Conservation (phyloP, 441 rosid species). For the Adansonia rubrostipa region DNA sequence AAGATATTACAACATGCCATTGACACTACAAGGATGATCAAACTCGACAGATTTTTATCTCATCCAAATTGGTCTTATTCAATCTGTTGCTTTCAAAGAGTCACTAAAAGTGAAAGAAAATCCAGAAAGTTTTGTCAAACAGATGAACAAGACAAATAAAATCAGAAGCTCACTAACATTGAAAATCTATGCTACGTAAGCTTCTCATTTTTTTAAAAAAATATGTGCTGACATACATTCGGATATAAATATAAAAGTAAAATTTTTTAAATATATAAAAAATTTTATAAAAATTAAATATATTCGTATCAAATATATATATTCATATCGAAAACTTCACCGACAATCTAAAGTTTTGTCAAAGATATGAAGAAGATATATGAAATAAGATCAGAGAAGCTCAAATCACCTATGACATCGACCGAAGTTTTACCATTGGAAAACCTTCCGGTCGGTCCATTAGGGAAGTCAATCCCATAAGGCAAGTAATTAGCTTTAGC, state of each 20-base stretch:
- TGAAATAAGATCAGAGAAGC: not conserved
- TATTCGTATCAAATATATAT: too few relatives aligned
- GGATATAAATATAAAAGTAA: too few relatives aligned
- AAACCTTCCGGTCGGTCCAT: conserved; percentile 62
- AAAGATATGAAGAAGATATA: not conserved
- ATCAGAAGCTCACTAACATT: too few relatives aligned
- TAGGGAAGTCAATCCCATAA: conserved; percentile 61
- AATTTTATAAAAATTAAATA: too few relatives aligned
- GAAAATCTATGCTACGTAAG: too few relatives aligned
- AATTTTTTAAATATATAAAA: too few relatives aligned
- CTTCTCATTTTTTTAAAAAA: too few relatives aligned
- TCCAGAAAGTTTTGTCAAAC: not conserved
- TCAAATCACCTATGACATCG: conserved; percentile 49
- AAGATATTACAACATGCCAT: not conserved
- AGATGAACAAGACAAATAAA: too few relatives aligned
- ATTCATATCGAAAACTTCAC: too few relatives aligned
- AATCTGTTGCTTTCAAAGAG: conserved; percentile 1
- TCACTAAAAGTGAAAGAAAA: too few relatives aligned
- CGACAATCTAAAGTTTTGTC: not conserved
- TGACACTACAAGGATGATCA: too few relatives aligned
- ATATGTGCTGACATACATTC: too few relatives aligned
- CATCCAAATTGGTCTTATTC: not conserved
- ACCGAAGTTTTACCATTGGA: conserved; percentile 63
- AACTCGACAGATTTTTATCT: not conserved
- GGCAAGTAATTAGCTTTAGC: conserved; percentile 64